Base-by-base conservation (phyloP, 169 alveolate genomes). In the Plasmodium ovale region DNA sequence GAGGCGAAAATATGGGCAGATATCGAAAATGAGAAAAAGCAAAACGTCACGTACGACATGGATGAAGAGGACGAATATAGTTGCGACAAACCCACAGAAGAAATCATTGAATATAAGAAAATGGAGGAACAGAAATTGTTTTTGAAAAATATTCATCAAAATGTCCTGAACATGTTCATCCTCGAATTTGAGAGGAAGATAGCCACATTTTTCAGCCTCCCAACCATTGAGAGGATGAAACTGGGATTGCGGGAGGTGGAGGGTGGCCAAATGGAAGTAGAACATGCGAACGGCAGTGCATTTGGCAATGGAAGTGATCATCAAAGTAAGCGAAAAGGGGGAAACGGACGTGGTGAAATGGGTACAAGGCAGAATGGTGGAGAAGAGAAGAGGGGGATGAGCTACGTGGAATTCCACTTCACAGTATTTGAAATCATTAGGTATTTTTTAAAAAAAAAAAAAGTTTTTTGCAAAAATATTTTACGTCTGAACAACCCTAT, bases 381-480 rank as follows among this genome's bases (percentile, higher is more conserved):
- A 33, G 25, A 56, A 23, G 44, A 37, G 60, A 69, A 53, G 29
- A 69, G 47, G 49, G 74, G 74, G 3, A 25, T 74, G 60, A 74
- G 31, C 21, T 59, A 25, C 25, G 56, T 74, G 16, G 58, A 74
- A 59, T 74, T 74, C 27, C 51, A 74, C 33, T 74, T 74, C 60
- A 74, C 88, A 16, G 60, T 74, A 59, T 74, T 74, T 42, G 88
- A 74, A 74, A 62, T 51, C 0, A 74, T 74, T 33, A 33, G 71
- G 39, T 59, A 74, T 39, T 74, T 74, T 74, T 19, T 74, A 74
- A 74, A 74, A 59, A 74, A 74, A 16, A 56, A 74, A 31, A 74
- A 74, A 74, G 72, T 74, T 0, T 74, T 74, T 59, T 74, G 88
- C 31, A 39, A 74, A 39, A 74, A 74, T 59, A 74, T 74, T 42